Evolutionary conservation across 306 rosid species (phyloP).

Genomic region (Citrullus colocynthis): DNA sequence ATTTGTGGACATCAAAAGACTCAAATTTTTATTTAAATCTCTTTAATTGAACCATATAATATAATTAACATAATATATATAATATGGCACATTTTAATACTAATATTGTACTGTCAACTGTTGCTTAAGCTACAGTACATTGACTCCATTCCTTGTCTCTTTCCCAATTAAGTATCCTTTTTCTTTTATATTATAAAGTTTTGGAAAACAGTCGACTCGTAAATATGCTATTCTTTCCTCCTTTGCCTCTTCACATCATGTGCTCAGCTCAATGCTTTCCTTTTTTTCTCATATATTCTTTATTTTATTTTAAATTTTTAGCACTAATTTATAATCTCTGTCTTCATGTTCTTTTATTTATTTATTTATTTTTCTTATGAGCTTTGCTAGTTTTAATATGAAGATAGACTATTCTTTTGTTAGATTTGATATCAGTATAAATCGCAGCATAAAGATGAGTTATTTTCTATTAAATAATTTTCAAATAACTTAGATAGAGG

Average conservation of each 20-base stretch:
- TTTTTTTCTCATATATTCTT: background rate
- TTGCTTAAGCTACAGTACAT: background rate
- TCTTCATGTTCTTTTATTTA: background rate
- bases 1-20: background rate
- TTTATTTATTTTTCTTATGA: background rate
- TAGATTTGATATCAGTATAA: background rate
- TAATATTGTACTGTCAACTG: background rate
- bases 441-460: too few relatives aligned
- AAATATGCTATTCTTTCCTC: background rate
- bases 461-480: too few relatives aligned
- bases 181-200: background rate
- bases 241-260: background rate
- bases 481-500: too few relatives aligned
- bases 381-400: background rate
- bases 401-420: background rate
- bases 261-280: background rate
- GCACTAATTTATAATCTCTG: background rate
- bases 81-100: background rate
- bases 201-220: background rate
- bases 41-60: background rate
- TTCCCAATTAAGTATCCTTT: background rate
- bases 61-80: background rate
- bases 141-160: background rate
- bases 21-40: background rate
- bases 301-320: background rate